Percentiles rank a stretch among this genome's conserved stretches.
These are phyloP conservation scores for Wickerhamomyces xylosicus DNA, from an alignment of 805 yeast species.

Conservation along the genomic window DNA sequence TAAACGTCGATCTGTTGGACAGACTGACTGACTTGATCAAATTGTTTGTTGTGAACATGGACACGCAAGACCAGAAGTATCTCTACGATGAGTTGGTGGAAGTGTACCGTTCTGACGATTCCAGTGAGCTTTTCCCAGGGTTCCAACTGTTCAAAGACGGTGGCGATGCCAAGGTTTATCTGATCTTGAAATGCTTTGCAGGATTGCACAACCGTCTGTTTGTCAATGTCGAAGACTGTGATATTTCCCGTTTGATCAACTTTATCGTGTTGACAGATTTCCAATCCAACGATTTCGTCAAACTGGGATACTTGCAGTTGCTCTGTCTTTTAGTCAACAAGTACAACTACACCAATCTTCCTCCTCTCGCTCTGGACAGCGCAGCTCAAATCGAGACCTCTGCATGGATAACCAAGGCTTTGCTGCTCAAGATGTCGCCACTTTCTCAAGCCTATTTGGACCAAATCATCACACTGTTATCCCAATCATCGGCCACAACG, in stretches of 20 bases:
- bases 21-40: background rate
- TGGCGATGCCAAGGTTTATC: background rate
- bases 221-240: background rate
- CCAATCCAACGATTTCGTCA: slow-evolving; percentile 12
- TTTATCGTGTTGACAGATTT: slow-evolving; percentile 5
- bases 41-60: background rate
- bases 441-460: slow-evolving; percentile 24
- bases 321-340: slow-evolving; percentile 49
- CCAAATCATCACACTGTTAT: slow-evolving; percentile 25
- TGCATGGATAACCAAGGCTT: slow-evolving; percentile 67
- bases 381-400: slow-evolving; percentile 37
- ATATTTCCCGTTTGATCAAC: slow-evolving; percentile 3
- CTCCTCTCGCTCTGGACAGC: slow-evolving; percentile 4
- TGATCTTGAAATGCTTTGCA: background rate
- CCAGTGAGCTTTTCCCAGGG: slow-evolving; percentile 1
- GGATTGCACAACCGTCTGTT: slow-evolving; percentile 1
- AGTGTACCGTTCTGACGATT: background rate
- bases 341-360: slow-evolving; percentile 22
- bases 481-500: slow-evolving; percentile 22
- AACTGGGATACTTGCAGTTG: slow-evolving; percentile 47
- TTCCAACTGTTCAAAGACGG: background rate
- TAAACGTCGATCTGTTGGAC: background rate
- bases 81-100: background rate
- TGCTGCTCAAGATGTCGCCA: slow-evolving; percentile 46
- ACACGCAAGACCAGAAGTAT: background rate